phyloP scores from a whole-genome alignment of 2,329 filamentous ascomycete species.

The Curvularia hawaiiensis region DNA sequence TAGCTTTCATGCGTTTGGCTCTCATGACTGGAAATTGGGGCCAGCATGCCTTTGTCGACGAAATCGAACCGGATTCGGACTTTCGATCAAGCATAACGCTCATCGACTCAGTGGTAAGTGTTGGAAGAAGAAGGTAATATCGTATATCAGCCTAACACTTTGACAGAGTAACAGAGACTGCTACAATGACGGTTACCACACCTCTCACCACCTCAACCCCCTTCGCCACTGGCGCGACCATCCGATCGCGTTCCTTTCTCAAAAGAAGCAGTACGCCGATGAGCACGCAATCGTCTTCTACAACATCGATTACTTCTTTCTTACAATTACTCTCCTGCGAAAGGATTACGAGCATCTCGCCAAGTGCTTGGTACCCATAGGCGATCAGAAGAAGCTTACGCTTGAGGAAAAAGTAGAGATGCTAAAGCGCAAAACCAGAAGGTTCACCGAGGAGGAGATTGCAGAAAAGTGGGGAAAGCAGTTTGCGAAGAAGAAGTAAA shows the following conservation, averaged over 20 bases:
- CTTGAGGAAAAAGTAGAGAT: constrained; percentile 67
- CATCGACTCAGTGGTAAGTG: constrained; percentile 74
- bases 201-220: constrained; percentile 79
- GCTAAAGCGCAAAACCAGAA: constrained; percentile 67
- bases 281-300: constrained; percentile 77
- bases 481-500: constrained; percentile 36
- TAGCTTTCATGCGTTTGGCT: constrained; percentile 69
- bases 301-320: constrained; percentile 80
- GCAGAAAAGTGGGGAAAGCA: constrained; percentile 58
- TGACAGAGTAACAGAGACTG: constrained; percentile 77
- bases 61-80: constrained; percentile 75
- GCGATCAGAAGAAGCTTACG: constrained; percentile 70
- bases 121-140: no score
- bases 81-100: constrained; percentile 80
- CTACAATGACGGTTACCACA: constrained; percentile 85
- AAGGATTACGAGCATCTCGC: constrained; percentile 76
- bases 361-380: constrained; percentile 73
- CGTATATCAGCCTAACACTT: constrained; percentile 3
- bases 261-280: constrained; percentile 68
- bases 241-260: constrained; percentile 72
- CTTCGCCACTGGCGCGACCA: constrained; percentile 82
- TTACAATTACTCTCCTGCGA: constrained; percentile 69
- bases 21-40: constrained; percentile 87
- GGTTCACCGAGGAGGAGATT: constrained; percentile 70
- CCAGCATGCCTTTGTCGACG: constrained; percentile 81